These are phyloP conservation scores for Sophora flavescens DNA, from an alignment of 306 rosid species.

Conservation along the genomic window DNA sequence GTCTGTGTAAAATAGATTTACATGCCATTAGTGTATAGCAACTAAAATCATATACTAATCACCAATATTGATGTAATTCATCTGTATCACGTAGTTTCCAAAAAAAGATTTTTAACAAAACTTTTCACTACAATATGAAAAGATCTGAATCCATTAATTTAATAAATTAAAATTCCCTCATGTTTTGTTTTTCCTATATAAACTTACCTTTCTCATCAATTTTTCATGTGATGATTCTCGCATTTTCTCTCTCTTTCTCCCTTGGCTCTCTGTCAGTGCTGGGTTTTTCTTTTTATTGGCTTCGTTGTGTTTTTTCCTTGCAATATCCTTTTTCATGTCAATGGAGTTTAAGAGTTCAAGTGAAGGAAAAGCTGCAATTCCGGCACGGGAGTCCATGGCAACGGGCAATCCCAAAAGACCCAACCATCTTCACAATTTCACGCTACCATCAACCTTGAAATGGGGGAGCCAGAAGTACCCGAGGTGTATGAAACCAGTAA, in stretches of 20 bases:
- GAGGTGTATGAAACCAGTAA: too few species aligned
- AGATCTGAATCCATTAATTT: constrained; percentile 35
- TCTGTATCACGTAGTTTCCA: too few species aligned
- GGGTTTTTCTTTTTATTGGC: background rate
- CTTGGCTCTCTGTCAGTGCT: too few species aligned
- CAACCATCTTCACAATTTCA: constrained; percentile 76
- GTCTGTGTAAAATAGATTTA: too few species aligned
- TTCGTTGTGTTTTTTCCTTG: background rate
- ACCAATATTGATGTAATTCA: too few species aligned
- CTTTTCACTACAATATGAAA: too few species aligned
- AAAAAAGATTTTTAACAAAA: too few species aligned
- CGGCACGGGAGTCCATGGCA: constrained; percentile 49
- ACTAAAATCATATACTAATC: too few species aligned
- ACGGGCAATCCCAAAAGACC: constrained; percentile 59
- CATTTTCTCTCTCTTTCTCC: too few species aligned
- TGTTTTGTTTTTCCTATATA: constrained; percentile 38
- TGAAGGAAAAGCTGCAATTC: constrained; percentile 35
- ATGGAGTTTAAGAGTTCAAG: constrained; percentile 52
- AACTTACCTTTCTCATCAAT: constrained; percentile 55
- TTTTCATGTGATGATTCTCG: background rate
- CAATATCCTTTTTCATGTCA: constrained; percentile 2
- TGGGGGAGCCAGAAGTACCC: too few species aligned
- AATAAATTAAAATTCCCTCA: constrained; percentile 62
- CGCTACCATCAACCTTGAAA: constrained; percentile 40
- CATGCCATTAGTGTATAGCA: too few species aligned